phyloP scores from a whole-genome alignment of 75 land plant genomes.

The Ceratopteris richardii region DNA sequence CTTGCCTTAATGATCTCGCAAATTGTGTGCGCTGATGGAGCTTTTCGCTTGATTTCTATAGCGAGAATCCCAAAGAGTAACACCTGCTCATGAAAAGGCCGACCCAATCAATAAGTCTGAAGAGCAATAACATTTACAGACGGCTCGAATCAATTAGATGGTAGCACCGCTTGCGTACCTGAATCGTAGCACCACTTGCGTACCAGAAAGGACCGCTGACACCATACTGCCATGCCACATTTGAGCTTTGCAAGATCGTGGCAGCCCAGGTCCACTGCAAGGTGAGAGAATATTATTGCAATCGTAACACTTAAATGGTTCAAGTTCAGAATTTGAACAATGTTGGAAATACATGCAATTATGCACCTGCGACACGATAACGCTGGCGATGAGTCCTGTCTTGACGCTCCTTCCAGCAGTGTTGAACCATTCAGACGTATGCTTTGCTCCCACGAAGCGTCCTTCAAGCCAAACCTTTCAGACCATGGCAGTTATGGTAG shows the following conservation, averaged over 20 bases:
- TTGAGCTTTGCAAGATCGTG: slow-evolving; percentile 97
- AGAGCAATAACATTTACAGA: too few relatives aligned
- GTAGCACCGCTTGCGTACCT: slow-evolving; percentile 23
- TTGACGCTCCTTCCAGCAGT: too few relatives aligned
- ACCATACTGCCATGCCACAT: slow-evolving; percentile 98
- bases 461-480: slow-evolving; percentile 97
- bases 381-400: slow-evolving; percentile 94
- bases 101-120: too few relatives aligned
- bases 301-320: too few relatives aligned
- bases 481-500: too few relatives aligned
- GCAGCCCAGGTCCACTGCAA: slow-evolving; percentile 99
- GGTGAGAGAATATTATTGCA: too few relatives aligned
- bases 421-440: too few relatives aligned
- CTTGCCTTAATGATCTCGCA: slow-evolving; percentile 89
- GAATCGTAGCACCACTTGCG: slow-evolving; percentile 96
- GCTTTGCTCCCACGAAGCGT: slow-evolving; percentile 73
- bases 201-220: slow-evolving; percentile 98
- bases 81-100: slow-evolving; percentile 33
- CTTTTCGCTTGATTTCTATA: slow-evolving; percentile 96
- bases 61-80: slow-evolving; percentile 89
- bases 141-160: too few relatives aligned
- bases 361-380: too few relatives aligned
- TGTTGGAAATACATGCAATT: too few relatives aligned
- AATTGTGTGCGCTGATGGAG: too few relatives aligned
- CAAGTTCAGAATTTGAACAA: too few relatives aligned